Evolutionary conservation across 2,329 filamentous ascomycete species (phyloP), one percentile per base, ranked within the genome.

Genomic region (Herpotrichia juniperi): DNA sequence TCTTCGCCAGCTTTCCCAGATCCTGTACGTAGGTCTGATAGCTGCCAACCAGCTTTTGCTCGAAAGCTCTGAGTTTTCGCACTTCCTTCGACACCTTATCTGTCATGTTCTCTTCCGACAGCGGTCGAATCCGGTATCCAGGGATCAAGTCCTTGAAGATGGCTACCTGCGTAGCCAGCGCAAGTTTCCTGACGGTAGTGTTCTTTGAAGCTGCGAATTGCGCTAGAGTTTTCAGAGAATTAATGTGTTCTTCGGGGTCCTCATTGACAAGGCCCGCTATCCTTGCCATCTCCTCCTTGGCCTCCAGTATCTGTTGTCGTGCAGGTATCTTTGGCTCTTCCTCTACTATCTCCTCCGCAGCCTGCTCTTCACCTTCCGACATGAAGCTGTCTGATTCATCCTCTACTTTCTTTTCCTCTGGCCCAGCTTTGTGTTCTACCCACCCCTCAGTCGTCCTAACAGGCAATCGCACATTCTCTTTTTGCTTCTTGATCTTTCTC

Each of bases 111-210:
- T 91, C 88, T 54, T 96, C 91, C 1, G 83, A 80, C 3, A 91
- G 78, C 1, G 91, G 89, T 16, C 94, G 87, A 78, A 99, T 97
- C 54, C 94, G 84, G 73, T 99, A 99, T 19, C 94, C 94, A 0
- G 94, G 94, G 53, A 99, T 97, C 42, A 97, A 84, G 74, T 97
- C 94, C 73, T 93, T 96, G 80, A 93, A 99, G 11, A 97, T 86
- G 0, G 93, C 85, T 71, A 94, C 83, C 74, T 97, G 93, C 19
- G 94, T 91, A 42, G 88, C 90, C 58, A 99, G 78, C 6, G 90
- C 87, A 54, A 99, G 81, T 74, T 96, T 96, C 77, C 90, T 88
- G 46, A 99, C 87, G 1, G 88, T 87, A 12, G 83, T 74, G 56
- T 93, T 86, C 12, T 81, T 80, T 7, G 88, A 88, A 48, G 87